phyloP scores from a whole-genome alignment of 2,329 filamentous ascomycete species.

The Annulohypoxylon truncatum region DNA sequence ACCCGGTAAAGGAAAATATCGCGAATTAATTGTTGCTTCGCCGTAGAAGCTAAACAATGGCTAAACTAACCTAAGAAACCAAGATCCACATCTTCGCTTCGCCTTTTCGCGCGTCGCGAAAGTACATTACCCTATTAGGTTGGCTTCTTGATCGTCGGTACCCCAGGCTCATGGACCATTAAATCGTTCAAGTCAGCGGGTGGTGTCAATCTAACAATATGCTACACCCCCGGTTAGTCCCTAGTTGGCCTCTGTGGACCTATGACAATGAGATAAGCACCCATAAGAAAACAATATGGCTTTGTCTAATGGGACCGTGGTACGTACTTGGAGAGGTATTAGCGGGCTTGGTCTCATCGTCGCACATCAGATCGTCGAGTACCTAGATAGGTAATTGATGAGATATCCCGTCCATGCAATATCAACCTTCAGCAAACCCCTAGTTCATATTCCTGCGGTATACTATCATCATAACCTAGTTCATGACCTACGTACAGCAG shows the following conservation, averaged over 20 bases:
- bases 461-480: slow-evolving; percentile 17
- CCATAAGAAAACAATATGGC: slow-evolving; percentile 21
- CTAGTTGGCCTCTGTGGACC: slow-evolving; percentile 21
- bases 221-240: slow-evolving; percentile 25
- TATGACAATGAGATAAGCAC: slow-evolving; percentile 23
- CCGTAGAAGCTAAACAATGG: slow-evolving; percentile 18
- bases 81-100: slow-evolving; percentile 25
- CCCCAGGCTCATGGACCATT: slow-evolving; percentile 30
- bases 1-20: slow-evolving; percentile 13
- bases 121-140: slow-evolving; percentile 20
- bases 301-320: slow-evolving; percentile 23
- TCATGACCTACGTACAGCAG: slow-evolving; percentile 19
- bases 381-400: slow-evolving; percentile 1
- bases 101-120: slow-evolving; percentile 22
- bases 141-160: slow-evolving; percentile 18
- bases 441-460: background rate
- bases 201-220: slow-evolving; percentile 26
- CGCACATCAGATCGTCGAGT: slow-evolving; percentile 24
- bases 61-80: slow-evolving; percentile 15
- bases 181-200: slow-evolving; percentile 21
- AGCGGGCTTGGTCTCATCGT: slow-evolving; percentile 1
- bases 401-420: slow-evolving; percentile 25
- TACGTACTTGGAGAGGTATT: slow-evolving; percentile 26
- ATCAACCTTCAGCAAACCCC: slow-evolving; percentile 22
- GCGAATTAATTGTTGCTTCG: slow-evolving; percentile 12